Evolutionary conservation across 805 yeast species (phyloP).

Genomic region (Candida ascalaphidarum): DNA sequence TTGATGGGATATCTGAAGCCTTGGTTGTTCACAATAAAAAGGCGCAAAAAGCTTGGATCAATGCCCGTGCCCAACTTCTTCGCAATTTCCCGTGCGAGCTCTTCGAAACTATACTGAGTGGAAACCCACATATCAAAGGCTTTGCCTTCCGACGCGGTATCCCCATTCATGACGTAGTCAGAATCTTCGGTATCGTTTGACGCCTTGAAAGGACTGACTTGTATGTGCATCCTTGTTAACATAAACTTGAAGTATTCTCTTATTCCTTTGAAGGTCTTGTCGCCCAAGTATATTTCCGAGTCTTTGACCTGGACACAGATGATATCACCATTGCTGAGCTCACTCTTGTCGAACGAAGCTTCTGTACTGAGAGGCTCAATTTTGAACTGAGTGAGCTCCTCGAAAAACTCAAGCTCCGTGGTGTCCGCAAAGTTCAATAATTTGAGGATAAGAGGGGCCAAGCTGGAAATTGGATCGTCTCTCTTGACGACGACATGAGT

Average conservation of each 20-base stretch:
- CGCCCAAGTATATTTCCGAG: conserved; percentile 12
- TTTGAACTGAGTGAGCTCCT: conserved; percentile 52
- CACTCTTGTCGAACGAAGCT: conserved; percentile 45
- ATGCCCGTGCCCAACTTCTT: conserved; percentile 32
- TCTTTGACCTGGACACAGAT: conserved; percentile 26
- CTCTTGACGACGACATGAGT: conserved; percentile 49
- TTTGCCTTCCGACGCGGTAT: conserved; percentile 5
- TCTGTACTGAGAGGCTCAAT: conserved; percentile 35
- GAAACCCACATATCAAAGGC: conserved; percentile 63
- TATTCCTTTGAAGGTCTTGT: conserved; percentile 15
- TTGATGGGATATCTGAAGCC: conserved; percentile 48
- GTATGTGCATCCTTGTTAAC: conserved; percentile 52
- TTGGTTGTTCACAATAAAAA: conserved; percentile 52
- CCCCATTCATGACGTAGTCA: conserved; percentile 29
- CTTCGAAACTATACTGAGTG: conserved; percentile 47
- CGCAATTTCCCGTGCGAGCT: conserved; percentile 57
- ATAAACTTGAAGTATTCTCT: conserved; percentile 46
- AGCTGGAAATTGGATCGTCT: conserved; percentile 32
- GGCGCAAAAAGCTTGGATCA: conserved; percentile 54
- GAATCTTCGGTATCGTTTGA: conserved; percentile 42
- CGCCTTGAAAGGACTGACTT: conserved; percentile 37
- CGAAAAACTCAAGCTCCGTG: conserved; percentile 35
- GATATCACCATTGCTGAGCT: conserved; percentile 64
- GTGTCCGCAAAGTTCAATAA: conserved; percentile 31
- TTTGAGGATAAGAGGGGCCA: conserved; percentile 32